Evolutionary conservation across 257 asterid genomes (phyloP), one percentile per base, ranked within the genome.

Genomic region (Verbascum thapsus): DNA sequence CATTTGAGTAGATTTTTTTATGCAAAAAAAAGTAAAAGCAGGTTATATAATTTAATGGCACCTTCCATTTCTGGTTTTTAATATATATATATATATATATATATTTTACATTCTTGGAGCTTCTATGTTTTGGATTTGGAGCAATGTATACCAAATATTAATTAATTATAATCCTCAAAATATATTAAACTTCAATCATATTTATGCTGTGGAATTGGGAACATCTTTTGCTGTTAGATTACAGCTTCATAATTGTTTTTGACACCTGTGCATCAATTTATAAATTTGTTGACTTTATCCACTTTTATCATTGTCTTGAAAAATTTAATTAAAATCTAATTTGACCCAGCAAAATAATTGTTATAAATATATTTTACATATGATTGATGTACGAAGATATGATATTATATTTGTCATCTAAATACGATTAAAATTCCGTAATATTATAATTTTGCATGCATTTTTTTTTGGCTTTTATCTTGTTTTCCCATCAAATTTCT

Each of bases 141-240:
- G 20, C 30, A 23, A 51, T 5, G 8, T 11, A 17, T 38, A 60
- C 63, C 74, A 59, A 50, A 43, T 52, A 61, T 61, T 61, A 22
- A 10, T 15, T 50, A 1, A 26, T 1, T 26, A 3, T 16, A 20
- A n/a, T 16, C 39, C 10, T 30, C 39, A 39, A 17, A 61, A 43
- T 15, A 10, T 10, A 6, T 10, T 8, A n/a, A 43, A 40, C 41
- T 20, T 2, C 48, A 16, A 18, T 23, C n/a, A 55, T 37, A 34
- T n/a, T 30, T 55, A 3, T 53, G 65, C 60, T 45, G 61, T 6
- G 15, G 3, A 37, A 55, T 37, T 45, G 39, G 57, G 10, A 42
- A 42, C 49, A 52, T 52, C 32, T 26, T 51, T 50, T 51, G 40
- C 51, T 50, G 60, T 54, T 70, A 49, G 75, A 62, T 45, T 47